Base-by-base conservation (phyloP, 2,329 filamentous ascomycete genomes). In the Aspergillus awamori region DNA sequence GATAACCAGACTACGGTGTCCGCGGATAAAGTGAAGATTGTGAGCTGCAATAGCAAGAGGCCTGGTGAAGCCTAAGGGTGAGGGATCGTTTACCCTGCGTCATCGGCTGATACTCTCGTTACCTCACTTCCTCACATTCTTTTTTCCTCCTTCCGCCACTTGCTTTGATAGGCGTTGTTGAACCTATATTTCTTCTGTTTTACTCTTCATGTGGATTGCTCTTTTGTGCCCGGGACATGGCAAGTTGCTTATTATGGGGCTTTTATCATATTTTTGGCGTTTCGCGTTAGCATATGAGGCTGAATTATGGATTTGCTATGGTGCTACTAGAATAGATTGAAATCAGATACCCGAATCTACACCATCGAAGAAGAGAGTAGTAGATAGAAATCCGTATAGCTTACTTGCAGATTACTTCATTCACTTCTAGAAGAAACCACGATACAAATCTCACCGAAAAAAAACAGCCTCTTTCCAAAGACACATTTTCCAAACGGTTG, bases 1-100 rank as follows among this genome's bases (percentile, higher is more conserved):
- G 94, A 98, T 70, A 92, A 90, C 68, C 87, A 86, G 59, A 86
- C 88, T 63, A 86, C 86, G 0, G 87, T 98, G 13, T 81, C 86
- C 39, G 93, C 93, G 20, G 94, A 97, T 74, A 94, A 93, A 77
- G 91, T 99, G 79, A 98, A 98, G 87, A 99, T 99, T 69, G 95
- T 99, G 53, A 96, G 92, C 79, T 98, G 94, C 80, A 97, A 96
- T 74, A 93, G 93, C 68, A 97, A 97, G 84, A 85, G 87, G 65
- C 87, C 87, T 54, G 87, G 86, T 8, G 86, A 89, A 74, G 73
- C 61, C 47, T 79, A 66, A 24, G 22, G 13, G 7, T 10, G 26
- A 39, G 36, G 5, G 5, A 17, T 45, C 49, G 26, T 13, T 41
- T 41, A 15, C 33, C 11, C 6, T 36, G 33, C 33, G 33, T 6